Evolutionary conservation across 371 early-diverging fungal genomes (phyloP).

Genomic region (Gilbertella persicaria): DNA sequence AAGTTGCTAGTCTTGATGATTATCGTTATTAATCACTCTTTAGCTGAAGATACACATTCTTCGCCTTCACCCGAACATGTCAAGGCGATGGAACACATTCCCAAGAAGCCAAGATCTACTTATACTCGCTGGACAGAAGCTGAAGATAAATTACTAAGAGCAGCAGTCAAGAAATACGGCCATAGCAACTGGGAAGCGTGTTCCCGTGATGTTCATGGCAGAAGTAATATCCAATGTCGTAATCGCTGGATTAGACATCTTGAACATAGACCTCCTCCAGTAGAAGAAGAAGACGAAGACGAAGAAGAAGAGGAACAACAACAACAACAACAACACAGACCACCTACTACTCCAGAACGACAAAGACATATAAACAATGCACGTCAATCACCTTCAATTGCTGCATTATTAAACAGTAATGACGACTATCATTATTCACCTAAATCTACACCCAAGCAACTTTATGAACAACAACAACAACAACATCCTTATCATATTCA

Average conservation of each 20-base stretch:
- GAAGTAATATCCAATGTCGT: constrained; percentile 47
- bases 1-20: background rate
- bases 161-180: constrained; percentile 36
- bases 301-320: constrained; percentile 5
- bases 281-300: constrained; percentile 4
- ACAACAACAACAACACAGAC: background rate
- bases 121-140: constrained; percentile 46
- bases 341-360: background rate
- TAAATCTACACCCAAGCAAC: constrained; percentile 17
- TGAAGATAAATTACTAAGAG: constrained; percentile 34
- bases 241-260: constrained; percentile 46
- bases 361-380: constrained; percentile 23
- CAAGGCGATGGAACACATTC: constrained; percentile 3
- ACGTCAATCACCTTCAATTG: constrained; percentile 49
- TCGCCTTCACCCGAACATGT: constrained; percentile 8
- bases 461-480: constrained; percentile 1
- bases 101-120: constrained; percentile 44
- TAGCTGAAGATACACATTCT: background rate
- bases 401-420: constrained; percentile 36
- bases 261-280: constrained; percentile 15
- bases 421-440: constrained; percentile 28
- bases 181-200: constrained; percentile 45
- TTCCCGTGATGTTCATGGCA: constrained; percentile 31
- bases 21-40: background rate
- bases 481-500: constrained; percentile 7